phyloP scores from a whole-genome alignment of 805 yeast genomes.

The Candida qinlingensis region DNA sequence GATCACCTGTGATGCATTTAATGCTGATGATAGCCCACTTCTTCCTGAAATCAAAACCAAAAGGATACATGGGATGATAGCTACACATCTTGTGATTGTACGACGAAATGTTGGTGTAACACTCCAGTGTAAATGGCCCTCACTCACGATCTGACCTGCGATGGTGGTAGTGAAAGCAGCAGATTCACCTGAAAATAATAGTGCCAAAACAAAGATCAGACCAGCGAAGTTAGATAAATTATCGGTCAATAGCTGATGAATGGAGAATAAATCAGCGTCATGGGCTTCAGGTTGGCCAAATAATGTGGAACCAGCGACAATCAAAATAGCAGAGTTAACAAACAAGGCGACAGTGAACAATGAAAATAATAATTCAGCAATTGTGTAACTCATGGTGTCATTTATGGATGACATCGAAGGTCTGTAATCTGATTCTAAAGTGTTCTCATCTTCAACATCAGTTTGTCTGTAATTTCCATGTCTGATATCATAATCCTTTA shows the following conservation, averaged over 20 bases:
- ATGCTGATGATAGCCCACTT: slow-evolving; percentile 68
- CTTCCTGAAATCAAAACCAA: slow-evolving; percentile 75
- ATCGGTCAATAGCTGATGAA: slow-evolving; percentile 58
- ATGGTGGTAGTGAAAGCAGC: slow-evolving; percentile 95
- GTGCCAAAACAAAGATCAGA: slow-evolving; percentile 75
- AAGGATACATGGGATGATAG: slow-evolving; percentile 79
- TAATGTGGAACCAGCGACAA: slow-evolving; percentile 90
- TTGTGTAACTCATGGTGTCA: slow-evolving; percentile 76
- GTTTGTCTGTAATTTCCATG: slow-evolving; percentile 50
- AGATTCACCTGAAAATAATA: slow-evolving; percentile 80
- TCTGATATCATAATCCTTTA: slow-evolving; percentile 70
- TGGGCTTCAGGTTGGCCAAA: slow-evolving; percentile 50
- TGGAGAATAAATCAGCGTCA: slow-evolving; percentile 69
- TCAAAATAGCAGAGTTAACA: slow-evolving; percentile 83
- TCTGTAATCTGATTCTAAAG: slow-evolving; percentile 38
- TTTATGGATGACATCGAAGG: slow-evolving; percentile 81
- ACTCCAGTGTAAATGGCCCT: slow-evolving; percentile 80
- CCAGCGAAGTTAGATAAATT: slow-evolving; percentile 76
- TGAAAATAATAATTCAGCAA: slow-evolving; percentile 76
- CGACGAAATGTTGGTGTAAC: slow-evolving; percentile 79
- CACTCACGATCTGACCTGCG: slow-evolving; percentile 93
- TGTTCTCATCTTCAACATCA: slow-evolving; percentile 24
- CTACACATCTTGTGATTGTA: slow-evolving; percentile 74
- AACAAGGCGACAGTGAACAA: slow-evolving; percentile 85
- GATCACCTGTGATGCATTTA: slow-evolving; percentile 84